Percentiles rank a stretch among this genome's conserved stretches.
Evolutionary conservation across 148 eudicot genomes (phyloP).

Genomic region (Amaranthus hypochondriacus): DNA sequence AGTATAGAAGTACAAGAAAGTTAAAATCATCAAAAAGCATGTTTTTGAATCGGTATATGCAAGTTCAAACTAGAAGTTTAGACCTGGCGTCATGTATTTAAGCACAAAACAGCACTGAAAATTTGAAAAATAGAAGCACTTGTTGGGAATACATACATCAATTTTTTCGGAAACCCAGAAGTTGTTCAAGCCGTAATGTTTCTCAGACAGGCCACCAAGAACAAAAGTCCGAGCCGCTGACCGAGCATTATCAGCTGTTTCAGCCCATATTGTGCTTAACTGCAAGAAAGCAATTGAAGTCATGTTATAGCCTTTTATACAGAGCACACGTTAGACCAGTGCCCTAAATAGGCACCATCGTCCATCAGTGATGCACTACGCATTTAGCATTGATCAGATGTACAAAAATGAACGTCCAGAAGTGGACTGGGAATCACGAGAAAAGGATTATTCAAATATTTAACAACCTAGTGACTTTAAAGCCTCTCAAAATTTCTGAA

Average conservation of each 20-base stretch:
- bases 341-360: background rate
- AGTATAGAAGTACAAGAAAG: background rate
- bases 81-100: background rate
- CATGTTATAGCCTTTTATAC: background rate
- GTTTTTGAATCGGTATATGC: background rate
- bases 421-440: background rate
- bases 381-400: background rate
- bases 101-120: conserved; percentile 2
- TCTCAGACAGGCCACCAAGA: conserved; percentile 85
- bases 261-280: conserved; percentile 95
- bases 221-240: conserved; percentile 75
- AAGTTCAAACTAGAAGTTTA: background rate
- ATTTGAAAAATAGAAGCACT: background rate
- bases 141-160: conserved; percentile 43
- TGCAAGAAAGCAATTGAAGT: conserved; percentile 26
- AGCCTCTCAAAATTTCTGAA: background rate
- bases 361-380: background rate
- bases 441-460: background rate
- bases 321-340: background rate
- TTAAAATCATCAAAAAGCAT: background rate
- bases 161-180: conserved; percentile 71
- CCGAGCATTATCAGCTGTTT: conserved; percentile 86
- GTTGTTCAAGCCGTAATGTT: conserved; percentile 63
- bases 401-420: background rate
- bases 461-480: background rate